phyloP scores from a whole-genome alignment of 352 stramenopile genomes.

The Phytophthora constricta region DNA sequence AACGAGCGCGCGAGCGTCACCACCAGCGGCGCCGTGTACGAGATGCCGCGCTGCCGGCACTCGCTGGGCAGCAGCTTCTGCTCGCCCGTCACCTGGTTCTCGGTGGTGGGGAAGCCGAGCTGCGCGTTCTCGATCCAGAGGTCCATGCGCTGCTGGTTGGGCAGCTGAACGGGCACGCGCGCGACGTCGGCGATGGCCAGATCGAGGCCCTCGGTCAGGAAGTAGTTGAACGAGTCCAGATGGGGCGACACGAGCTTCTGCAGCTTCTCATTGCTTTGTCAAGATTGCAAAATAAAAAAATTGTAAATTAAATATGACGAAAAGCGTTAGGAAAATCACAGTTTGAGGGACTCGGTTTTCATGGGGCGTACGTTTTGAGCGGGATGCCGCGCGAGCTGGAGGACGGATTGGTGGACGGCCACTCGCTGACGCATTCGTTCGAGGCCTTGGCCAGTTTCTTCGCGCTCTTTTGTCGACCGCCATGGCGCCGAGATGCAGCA shows the following conservation, averaged over 20 bases:
- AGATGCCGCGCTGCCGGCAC: slow-evolving; percentile 96
- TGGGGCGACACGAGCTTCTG: slow-evolving; percentile 95
- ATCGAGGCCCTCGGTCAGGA: slow-evolving; percentile 95
- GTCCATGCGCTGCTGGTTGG: slow-evolving; percentile 83
- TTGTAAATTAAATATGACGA: slow-evolving; percentile 8
- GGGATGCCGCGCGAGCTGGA: slow-evolving; percentile 77
- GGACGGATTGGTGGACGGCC: slow-evolving; percentile 85
- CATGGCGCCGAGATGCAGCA: slow-evolving; percentile 30
- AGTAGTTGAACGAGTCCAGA: slow-evolving; percentile 99
- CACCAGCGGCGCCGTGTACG: slow-evolving; percentile 96
- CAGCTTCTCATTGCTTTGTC: slow-evolving; percentile 75
- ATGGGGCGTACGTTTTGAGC: slow-evolving; percentile 62
- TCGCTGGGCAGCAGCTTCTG: slow-evolving; percentile 93
- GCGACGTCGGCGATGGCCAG: slow-evolving; percentile 93
- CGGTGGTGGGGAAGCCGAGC: slow-evolving; percentile 88
- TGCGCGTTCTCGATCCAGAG: slow-evolving; percentile 96
- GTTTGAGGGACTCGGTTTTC: background rate
- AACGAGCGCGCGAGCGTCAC: slow-evolving; percentile 92
- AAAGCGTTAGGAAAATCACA: background rate
- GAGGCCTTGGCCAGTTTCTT: slow-evolving; percentile 43
- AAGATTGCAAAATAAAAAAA: slow-evolving; percentile 19
- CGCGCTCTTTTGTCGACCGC: slow-evolving; percentile 53
- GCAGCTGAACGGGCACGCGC: slow-evolving; percentile 91
- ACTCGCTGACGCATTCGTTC: slow-evolving; percentile 53
- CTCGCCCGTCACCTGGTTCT: slow-evolving; percentile 87